Evolutionary conservation across 768 basidiomycete species (phyloP).

Genomic region (Tylopilus plumbeoviolaceoides): DNA sequence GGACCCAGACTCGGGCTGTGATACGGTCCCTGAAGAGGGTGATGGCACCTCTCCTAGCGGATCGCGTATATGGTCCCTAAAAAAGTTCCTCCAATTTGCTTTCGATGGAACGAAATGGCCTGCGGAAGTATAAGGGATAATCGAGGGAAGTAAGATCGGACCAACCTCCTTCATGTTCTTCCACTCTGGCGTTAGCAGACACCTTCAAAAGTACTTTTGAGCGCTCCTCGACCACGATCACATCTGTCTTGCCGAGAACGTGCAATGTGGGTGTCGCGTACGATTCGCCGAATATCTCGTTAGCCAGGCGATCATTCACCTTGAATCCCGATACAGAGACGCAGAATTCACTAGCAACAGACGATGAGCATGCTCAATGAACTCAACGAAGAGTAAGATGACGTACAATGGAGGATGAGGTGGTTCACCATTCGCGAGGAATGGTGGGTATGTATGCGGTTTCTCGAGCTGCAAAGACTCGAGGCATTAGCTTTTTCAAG

Average conservation of each 20-base stretch:
- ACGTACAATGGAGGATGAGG: constrained; percentile 75
- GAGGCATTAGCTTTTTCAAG: not conserved
- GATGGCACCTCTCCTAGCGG: constrained; percentile 46
- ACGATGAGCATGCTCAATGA: not conserved
- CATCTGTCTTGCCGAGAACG: constrained; percentile 71
- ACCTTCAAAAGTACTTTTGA: constrained; percentile 52
- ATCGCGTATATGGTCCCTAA: constrained; percentile 60
- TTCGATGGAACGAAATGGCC: constrained; percentile 85
- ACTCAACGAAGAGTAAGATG: not conserved
- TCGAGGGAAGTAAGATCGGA: constrained; percentile 3
- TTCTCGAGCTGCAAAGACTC: constrained; percentile 43
- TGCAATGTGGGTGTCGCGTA: constrained; percentile 75
- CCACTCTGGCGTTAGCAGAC: constrained; percentile 58
- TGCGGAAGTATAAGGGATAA: constrained; percentile 25
- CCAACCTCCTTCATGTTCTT: constrained; percentile 78
- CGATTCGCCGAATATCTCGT: constrained; percentile 44
- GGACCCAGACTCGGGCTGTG: constrained; percentile 43
- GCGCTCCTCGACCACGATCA: constrained; percentile 69
- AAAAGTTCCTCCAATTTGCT: constrained; percentile 70
- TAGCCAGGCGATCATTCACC: constrained; percentile 42
- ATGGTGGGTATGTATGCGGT: constrained; percentile 50
- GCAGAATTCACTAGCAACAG: constrained; percentile 56
- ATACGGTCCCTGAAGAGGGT: constrained; percentile 36
- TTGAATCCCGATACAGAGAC: constrained; percentile 74
- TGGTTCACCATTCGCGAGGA: constrained; percentile 58